phyloP scores from a whole-genome alignment of 2,329 filamentous ascomycete genomes.

The Pochonia chlamydosporia region DNA sequence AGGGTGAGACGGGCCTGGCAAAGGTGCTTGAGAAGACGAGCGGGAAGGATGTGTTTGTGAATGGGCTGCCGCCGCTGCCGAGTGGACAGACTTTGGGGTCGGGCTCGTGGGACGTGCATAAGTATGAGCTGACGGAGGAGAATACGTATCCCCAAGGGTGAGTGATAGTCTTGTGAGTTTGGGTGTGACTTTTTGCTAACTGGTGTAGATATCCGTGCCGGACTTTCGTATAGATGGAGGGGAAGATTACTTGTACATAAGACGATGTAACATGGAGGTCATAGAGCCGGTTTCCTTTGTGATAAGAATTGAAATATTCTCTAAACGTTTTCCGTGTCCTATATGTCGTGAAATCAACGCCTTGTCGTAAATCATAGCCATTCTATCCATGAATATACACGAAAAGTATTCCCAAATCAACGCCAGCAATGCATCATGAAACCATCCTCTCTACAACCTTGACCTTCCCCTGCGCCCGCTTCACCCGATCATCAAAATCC shows the following conservation, averaged over 20 bases:
- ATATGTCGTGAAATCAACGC: too few species aligned
- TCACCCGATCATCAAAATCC: constrained; percentile 85
- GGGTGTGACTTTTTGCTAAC: constrained; percentile 21
- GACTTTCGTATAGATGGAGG: constrained; percentile 44
- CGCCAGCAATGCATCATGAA: constrained; percentile 18
- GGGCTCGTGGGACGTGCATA: constrained; percentile 59
- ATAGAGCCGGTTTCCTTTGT: background rate
- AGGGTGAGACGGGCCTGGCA: constrained; percentile 68
- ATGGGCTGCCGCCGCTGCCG: constrained; percentile 83
- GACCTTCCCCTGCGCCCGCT: constrained; percentile 74
- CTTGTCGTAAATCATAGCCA: too few species aligned
- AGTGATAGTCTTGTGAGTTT: constrained; percentile 29
- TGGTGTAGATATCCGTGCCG: constrained; percentile 57
- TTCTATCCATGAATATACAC: too few species aligned
- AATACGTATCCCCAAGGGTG: constrained; percentile 66
- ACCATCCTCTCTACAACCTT: constrained; percentile 76
- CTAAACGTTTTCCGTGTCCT: background rate
- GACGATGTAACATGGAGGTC: background rate
- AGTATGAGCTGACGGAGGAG: constrained; percentile 59
- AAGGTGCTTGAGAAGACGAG: constrained; percentile 58
- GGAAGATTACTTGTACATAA: constrained; percentile 23
- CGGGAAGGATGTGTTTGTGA: constrained; percentile 57
- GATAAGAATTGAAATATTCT: background rate
- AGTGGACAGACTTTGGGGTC: constrained; percentile 55
- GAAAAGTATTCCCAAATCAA: background rate